Evolutionary conservation across 306 rosid genomes (phyloP).

Genomic region (Heteromeles arbutifolia): DNA sequence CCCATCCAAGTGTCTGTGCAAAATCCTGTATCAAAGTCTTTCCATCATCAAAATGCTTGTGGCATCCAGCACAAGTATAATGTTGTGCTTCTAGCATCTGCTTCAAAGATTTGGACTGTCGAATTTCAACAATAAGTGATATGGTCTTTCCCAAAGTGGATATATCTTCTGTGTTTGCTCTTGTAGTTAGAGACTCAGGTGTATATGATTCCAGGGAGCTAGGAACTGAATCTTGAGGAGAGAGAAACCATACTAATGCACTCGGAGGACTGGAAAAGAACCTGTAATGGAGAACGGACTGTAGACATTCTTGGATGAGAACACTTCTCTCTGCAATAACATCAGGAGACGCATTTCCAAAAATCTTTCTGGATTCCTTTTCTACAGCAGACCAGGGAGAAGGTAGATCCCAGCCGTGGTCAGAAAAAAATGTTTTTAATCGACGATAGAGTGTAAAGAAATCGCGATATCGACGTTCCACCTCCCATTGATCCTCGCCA

Average conservation of each 20-base stretch:
- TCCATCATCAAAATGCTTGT: constrained; percentile 77
- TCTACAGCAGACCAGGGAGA: constrained; percentile 81
- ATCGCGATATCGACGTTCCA: constrained; percentile 90
- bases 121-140: constrained; percentile 86
- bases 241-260: constrained; percentile 73
- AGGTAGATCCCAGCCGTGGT: constrained; percentile 73
- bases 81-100: constrained; percentile 89
- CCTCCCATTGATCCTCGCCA: constrained; percentile 84
- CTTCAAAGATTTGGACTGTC: constrained; percentile 60
- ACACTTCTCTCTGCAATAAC: constrained; percentile 83
- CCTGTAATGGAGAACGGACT: constrained; percentile 54
- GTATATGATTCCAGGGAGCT: constrained; percentile 33
- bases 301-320: constrained; percentile 85
- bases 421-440: constrained; percentile 58
- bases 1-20: constrained; percentile 93
- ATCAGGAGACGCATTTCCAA: constrained; percentile 89
- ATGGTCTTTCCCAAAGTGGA: constrained; percentile 77
- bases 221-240: constrained; percentile 65
- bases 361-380: constrained; percentile 71
- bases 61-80: constrained; percentile 90
- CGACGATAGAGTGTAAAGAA: constrained; percentile 64
- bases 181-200: constrained; percentile 28
- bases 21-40: constrained; percentile 66
- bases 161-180: constrained; percentile 25
- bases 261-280: constrained; percentile 56